Base-by-base conservation (phyloP, 176 grass and related monocot species). In the Oryza brachyantha region DNA sequence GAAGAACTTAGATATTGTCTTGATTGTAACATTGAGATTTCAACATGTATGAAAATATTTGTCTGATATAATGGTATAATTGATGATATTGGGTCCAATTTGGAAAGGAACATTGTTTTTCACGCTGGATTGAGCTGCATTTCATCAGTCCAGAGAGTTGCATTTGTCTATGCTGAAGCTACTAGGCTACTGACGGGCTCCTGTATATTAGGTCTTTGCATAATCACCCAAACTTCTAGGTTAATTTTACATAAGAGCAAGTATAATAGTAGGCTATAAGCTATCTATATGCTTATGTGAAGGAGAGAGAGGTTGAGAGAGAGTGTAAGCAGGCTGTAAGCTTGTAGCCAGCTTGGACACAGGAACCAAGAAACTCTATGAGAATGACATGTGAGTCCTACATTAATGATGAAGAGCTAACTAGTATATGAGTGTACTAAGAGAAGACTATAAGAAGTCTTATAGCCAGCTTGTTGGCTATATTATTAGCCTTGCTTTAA, bases 191-290 rank as follows among this genome's bases (percentile, higher is more conserved):
- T 78, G 92, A 94, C 41, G 91, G 95, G 78, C 95, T 35, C 95
- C 95, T 3, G 92, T 98, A 80, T 98, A 98, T 19, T 87, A 98
- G 95, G 95, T 90, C 16, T n/a, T n/a, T n/a, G n/a, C 10, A 63
- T 19, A 13, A 52, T 21, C 59, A 55, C 37, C 61, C 2, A 31
- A 5, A 69, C 62, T 62, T 13, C 14, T 14, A 10, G 61, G 60
- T 77, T 58, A 8, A 52, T 83, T 75, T 65, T 70, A 5, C 25
- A 65, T 10, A 77, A 70, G 52, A 63, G 16, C 43, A 72, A 29
- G n/a, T n/a, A n/a, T n/a, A n/a, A n/a, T n/a, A n/a, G n/a, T n/a
- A n/a, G n/a, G n/a, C n/a, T n/a, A n/a, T n/a, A n/a, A n/a, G n/a
- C n/a, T n/a, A n/a, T n/a, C n/a, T n/a, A n/a, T n/a, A n/a, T n/a